Evolutionary conservation across 116 monocot genomes (phyloP), one percentile per base, ranked within the genome.

Genomic region (Phalaenopsis hybrid): DNA sequence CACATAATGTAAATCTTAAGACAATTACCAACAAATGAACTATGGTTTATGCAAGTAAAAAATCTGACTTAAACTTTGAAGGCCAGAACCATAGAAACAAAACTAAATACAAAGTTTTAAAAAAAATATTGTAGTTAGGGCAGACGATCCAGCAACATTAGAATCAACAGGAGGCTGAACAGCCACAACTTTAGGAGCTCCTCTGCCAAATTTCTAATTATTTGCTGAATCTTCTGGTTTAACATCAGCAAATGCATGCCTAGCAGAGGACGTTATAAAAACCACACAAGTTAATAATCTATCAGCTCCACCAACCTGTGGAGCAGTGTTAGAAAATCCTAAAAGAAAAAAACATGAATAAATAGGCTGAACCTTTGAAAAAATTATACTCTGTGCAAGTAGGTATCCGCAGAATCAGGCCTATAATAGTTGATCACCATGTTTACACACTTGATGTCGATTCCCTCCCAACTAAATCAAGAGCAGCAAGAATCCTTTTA

Each of bases 321-420:
- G 69, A 75, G 49, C 4, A 17, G 17, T 28, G 77, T 44, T 15
- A 52, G 25, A 25, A 7, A 8, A 23, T 65, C 23, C 25, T 65
- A 41, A 41, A 41, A 41, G 6, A 63, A 65, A 25, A 37, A 3
- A 23, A 25, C n/a, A 65, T 9, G 12, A 21, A 9, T 1, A 65
- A 21, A 7, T 23, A 65, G 63, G n/a, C 10, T 25, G 25, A 9
- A 25, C 23, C 55, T 55, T 16, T 1, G 16, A 65, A 23, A 65
- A 20, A 21, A 65, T 65, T 58, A 77, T 76, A 99, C 99, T 92
- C 99, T 91, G 83, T 99, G 99, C 78, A 99, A 82, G 77, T 99
- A 99, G 18, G 95, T 92, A 34, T 99, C 99, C 28, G 99, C 96
- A 67, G 99, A 99, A 88, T 99, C 99, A 59, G 99, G 99, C 99